Percentiles rank a stretch among this genome's conserved stretches.
These are phyloP conservation scores for Sesbania bispinosa DNA, from an alignment of 306 rosid genomes.

Conservation along the genomic window DNA sequence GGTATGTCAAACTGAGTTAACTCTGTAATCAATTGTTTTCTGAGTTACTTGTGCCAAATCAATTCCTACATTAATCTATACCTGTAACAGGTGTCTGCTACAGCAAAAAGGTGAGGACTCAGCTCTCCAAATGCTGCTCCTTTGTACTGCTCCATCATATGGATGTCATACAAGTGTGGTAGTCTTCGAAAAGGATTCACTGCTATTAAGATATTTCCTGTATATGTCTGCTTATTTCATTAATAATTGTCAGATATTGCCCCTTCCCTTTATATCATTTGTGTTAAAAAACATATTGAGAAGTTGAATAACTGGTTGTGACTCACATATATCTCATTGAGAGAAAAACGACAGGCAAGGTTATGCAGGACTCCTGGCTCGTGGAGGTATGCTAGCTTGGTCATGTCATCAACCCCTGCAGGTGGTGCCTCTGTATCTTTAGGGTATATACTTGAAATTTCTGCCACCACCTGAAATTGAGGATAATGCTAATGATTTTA, in stretches of 20 bases:
- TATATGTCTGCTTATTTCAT: constrained; percentile 62
- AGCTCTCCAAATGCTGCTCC: constrained; percentile 91
- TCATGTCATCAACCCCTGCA: constrained; percentile 92
- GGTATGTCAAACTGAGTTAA: constrained; percentile 19
- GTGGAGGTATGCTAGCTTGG: constrained; percentile 80
- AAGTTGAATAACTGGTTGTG: not conserved
- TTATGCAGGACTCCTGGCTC: constrained; percentile 81
- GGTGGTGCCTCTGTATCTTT: constrained; percentile 92
- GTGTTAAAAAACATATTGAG: not conserved
- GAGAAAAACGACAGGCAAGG: constrained; percentile 61
- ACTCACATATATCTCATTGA: constrained; percentile 87
- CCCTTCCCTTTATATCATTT: not conserved
- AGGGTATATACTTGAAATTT: constrained; percentile 69
- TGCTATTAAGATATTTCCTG: constrained; percentile 84
- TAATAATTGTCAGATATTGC: constrained; percentile 22
- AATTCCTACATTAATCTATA: constrained; percentile 31
- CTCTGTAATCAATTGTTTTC: not conserved
- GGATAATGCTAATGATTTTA: constrained; percentile 15
- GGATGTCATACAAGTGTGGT: constrained; percentile 76
- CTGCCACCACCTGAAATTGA: constrained; percentile 63
- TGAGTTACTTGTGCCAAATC: not conserved
- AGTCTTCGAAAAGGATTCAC: constrained; percentile 84
- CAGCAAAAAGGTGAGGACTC: constrained; percentile 90
- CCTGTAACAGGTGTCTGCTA: constrained; percentile 89
- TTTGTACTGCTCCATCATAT: constrained; percentile 90